Percentiles rank a stretch among this genome's conserved stretches.
These are phyloP conservation scores for Malbranchea cinnamomea DNA, from an alignment of 2,329 filamentous ascomycete species.

Conservation along the genomic window DNA sequence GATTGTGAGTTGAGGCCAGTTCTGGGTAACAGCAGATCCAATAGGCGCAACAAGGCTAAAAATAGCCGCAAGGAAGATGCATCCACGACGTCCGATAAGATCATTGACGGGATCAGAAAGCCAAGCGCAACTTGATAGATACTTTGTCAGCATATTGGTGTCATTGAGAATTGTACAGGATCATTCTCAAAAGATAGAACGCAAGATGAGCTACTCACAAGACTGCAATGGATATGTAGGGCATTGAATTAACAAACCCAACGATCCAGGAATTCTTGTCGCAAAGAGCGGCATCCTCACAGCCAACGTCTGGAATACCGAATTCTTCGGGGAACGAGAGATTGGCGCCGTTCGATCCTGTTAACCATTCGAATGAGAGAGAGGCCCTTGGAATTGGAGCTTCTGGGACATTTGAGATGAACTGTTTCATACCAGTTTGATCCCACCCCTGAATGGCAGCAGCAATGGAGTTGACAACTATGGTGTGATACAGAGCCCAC, in stretches of 20 bases:
- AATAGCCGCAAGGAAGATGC: constrained; percentile 48
- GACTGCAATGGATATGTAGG: constrained; percentile 35
- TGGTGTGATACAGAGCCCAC: constrained; percentile 33
- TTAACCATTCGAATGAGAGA: background rate
- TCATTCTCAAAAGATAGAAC: constrained; percentile 37
- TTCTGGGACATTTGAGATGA: background rate
- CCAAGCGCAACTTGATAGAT: constrained; percentile 48
- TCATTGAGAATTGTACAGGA: constrained; percentile 43
- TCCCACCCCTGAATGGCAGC: constrained; percentile 42
- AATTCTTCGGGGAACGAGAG: constrained; percentile 35
- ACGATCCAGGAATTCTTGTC: constrained; percentile 39
- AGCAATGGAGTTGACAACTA: constrained; percentile 37
- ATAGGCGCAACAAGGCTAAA: constrained; percentile 55
- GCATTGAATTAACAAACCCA: constrained; percentile 45
- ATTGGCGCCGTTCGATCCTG: constrained; percentile 37
- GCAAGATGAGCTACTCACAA: constrained; percentile 32
- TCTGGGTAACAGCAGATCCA: constrained; percentile 45
- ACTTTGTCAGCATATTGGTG: constrained; percentile 35
- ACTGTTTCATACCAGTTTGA: constrained; percentile 23
- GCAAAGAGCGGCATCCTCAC: constrained; percentile 12
- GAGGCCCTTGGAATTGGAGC: background rate
- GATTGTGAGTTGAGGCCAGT: constrained; percentile 42
- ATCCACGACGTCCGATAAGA: constrained; percentile 43
- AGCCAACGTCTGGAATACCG: constrained; percentile 25
- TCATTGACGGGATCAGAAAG: constrained; percentile 50